Percentiles rank a stretch among this genome's conserved stretches.
Conservation (phyloP, 768 basidiomycete species). For the Termitomyces bulborhizus region DNA sequence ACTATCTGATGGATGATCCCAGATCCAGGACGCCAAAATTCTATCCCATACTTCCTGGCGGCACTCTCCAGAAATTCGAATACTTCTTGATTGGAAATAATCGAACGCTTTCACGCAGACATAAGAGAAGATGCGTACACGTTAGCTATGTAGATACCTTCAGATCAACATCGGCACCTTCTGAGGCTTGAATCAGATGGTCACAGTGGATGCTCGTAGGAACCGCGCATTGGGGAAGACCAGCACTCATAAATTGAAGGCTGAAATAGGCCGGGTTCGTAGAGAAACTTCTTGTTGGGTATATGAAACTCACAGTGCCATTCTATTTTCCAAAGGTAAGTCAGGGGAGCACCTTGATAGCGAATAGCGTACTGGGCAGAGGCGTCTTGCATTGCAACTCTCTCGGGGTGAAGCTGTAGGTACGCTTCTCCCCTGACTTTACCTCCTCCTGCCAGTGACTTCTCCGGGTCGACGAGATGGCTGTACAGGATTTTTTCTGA, state of each 20-base stretch:
- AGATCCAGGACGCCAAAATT: conserved; percentile 97
- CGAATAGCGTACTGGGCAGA: conserved; percentile 67
- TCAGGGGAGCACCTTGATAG: conserved; percentile 2
- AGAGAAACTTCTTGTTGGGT: background rate
- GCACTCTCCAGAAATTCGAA: conserved; percentile 97
- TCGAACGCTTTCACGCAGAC: conserved; percentile 52
- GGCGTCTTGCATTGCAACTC: conserved; percentile 98
- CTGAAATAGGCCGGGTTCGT: conserved; percentile 28
- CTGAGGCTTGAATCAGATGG: conserved; percentile 92
- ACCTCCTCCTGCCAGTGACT: conserved; percentile 55
- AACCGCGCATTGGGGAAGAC: conserved; percentile 76
- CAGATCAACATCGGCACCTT: conserved; percentile 82
- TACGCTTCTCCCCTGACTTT: conserved; percentile 83
- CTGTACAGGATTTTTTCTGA: conserved; percentile 98
- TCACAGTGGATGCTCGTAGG: conserved; percentile 96
- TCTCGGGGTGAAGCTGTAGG: conserved; percentile 83
- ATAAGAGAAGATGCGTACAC: background rate
- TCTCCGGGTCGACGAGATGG: conserved; percentile 78
- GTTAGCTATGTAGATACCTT: conserved; percentile 40
- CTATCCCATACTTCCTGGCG: conserved; percentile 86
- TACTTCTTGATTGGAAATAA: conserved; percentile 89
- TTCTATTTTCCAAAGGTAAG: conserved; percentile 35
- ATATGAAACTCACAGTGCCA: conserved; percentile 61
- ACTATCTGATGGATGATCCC: conserved; percentile 98
- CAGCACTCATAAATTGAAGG: conserved; percentile 97